Evolutionary conservation across 352 stramenopile species (phyloP).

Genomic region (Phytophthora foliorum): DNA sequence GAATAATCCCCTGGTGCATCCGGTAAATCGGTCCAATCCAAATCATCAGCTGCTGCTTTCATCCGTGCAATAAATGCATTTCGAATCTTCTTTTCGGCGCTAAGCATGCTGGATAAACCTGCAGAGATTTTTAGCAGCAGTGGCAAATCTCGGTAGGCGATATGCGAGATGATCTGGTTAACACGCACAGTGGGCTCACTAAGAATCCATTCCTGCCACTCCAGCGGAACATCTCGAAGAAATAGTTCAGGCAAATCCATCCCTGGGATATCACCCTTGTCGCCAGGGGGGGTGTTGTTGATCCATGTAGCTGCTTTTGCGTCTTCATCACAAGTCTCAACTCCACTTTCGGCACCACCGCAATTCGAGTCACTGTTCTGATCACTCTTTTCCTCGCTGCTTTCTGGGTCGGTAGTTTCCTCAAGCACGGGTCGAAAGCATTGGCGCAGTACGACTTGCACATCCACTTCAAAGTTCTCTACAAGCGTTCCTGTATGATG

Average conservation of each 20-base stretch:
- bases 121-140: slow-evolving; percentile 66
- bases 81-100: slow-evolving; percentile 55
- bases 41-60: slow-evolving; percentile 50
- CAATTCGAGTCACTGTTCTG: slow-evolving; percentile 29
- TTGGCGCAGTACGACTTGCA: slow-evolving; percentile 33
- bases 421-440: slow-evolving; percentile 35
- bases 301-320: slow-evolving; percentile 25
- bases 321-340: slow-evolving; percentile 20
- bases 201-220: slow-evolving; percentile 65
- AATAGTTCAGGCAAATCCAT: slow-evolving; percentile 38
- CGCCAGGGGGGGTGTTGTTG: slow-evolving; percentile 4
- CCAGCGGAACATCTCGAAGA: slow-evolving; percentile 34
- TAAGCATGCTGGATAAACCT: slow-evolving; percentile 45
- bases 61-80: slow-evolving; percentile 46
- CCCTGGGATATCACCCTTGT: slow-evolving; percentile 16
- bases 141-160: slow-evolving; percentile 81
- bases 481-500: slow-evolving; percentile 56
- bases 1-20: slow-evolving; percentile 41
- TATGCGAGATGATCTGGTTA: slow-evolving; percentile 61
- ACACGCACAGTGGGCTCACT: slow-evolving; percentile 53
- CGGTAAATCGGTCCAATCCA: slow-evolving; percentile 54
- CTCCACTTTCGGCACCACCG: not conserved
- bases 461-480: slow-evolving; percentile 57
- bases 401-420: slow-evolving; percentile 28
- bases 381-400: slow-evolving; percentile 35